Base-by-base conservation (phyloP, 2,329 filamentous ascomycete genomes). In the Exophiala viscosa region DNA sequence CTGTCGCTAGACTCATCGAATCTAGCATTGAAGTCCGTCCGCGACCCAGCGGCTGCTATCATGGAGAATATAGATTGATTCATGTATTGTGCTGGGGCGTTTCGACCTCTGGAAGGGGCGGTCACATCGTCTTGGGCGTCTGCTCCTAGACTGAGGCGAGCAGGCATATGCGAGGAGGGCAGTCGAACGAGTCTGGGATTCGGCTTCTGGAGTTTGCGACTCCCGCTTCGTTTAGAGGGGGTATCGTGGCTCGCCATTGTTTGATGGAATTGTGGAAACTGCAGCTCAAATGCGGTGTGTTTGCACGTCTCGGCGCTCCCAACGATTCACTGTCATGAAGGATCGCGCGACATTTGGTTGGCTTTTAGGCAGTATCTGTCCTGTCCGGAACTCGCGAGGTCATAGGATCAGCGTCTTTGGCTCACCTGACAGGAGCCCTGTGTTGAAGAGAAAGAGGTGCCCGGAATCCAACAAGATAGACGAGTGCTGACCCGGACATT, bases 1-100 rank as follows among this genome's bases (percentile, higher is more conserved):
- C 90, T 90, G 62, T 92, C 90, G 62, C 88, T 93, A 36, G 87
- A 90, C 60, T 87, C 86, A 65, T 90, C 87, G 68, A 93, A 92
- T 34, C 87, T 82, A 54, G 87, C 81, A 68, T 88, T 85, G 66
- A 95, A 90, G 70, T 95, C 87, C 46, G 87, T 85, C 54, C 83
- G 84, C 28, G 89, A 91, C 5, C 90, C 89, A 34, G 90, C 90
- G 13, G 90, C 89, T 5, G 91, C 88, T 61, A 97, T 91, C 72
- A 97, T 82, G 48, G 90, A 90, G 69, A 96, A 95, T 50, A 97
- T 85, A 60, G 89, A 95, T 76, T 96, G 91, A 70, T 96, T 93
- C 84, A 95, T 89, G 65, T 90, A 89, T 55, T 77, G 72, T 43
- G 74, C 66, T 47, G 71, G 67, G n/a, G 69, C 69, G 11, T 61